Conservation (phyloP, 768 basidiomycete species). For the Mrakia frigida region DNA sequence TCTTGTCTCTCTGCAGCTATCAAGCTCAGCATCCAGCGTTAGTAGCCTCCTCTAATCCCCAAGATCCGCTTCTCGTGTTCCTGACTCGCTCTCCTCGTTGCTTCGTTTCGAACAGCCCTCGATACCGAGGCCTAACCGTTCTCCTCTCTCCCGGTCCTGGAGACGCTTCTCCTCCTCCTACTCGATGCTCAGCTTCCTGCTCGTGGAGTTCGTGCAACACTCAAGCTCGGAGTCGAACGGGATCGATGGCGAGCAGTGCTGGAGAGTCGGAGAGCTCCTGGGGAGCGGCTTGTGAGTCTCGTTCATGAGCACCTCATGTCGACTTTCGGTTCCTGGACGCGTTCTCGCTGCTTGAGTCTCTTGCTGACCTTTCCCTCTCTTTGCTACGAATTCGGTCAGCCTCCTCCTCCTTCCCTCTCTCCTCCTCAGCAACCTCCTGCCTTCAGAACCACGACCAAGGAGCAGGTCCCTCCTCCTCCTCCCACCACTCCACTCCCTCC, state of each 20-base stretch:
- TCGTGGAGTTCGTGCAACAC: background rate
- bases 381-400: constrained; percentile 26
- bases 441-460: constrained; percentile 7
- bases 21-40: constrained; percentile 15
- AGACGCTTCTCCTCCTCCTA: background rate
- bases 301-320: constrained; percentile 39
- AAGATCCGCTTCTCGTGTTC: background rate
- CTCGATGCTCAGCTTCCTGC: background rate
- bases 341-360: background rate
- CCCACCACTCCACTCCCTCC: constrained; percentile 35
- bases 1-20: constrained; percentile 4
- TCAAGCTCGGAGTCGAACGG: background rate
- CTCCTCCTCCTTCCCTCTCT: constrained; percentile 38
- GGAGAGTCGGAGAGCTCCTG: constrained; percentile 14
- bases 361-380: background rate
- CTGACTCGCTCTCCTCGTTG: background rate
- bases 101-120: background rate
- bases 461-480: constrained; percentile 36
- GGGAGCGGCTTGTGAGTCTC: constrained; percentile 41
- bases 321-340: background rate
- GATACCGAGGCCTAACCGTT: constrained; percentile 28
- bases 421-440: constrained; percentile 28
- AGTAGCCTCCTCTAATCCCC: background rate
- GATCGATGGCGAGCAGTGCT: constrained; percentile 10
- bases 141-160: constrained; percentile 22